Evolutionary conservation across 345 rosid species (phyloP).

Genomic region (Gossypium australe): DNA sequence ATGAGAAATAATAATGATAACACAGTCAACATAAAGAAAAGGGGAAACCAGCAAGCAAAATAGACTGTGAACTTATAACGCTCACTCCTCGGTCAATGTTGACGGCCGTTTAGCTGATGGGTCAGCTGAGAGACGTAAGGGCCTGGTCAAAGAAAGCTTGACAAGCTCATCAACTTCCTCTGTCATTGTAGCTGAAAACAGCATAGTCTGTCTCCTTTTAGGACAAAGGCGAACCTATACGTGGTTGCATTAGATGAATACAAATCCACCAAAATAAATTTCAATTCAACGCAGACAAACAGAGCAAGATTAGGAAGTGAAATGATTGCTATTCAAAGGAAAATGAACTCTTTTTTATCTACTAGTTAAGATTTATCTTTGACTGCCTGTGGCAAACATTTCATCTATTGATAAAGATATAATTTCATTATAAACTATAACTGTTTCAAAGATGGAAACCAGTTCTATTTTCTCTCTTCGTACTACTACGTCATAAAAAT

Average conservation of each 20-base stretch:
- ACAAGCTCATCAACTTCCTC: slow-evolving; percentile 90
- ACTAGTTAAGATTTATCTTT: neutral
- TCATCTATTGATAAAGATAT: neutral
- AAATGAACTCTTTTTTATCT: neutral
- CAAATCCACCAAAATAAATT: neutral
- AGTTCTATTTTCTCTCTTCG: neutral
- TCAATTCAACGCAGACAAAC: slow-evolving; percentile 6
- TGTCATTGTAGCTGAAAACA: slow-evolving; percentile 98
- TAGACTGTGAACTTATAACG: slow-evolving; percentile 1
- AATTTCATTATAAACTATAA: too few relatives aligned
- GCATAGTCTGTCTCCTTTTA: slow-evolving; percentile 91
- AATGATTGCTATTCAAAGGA: neutral
- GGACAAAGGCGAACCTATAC: slow-evolving; percentile 83
- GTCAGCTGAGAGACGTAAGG: slow-evolving; percentile 97
- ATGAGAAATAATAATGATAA: slow-evolving; percentile 2
- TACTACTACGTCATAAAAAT: neutral
- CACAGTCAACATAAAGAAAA: slow-evolving; percentile 3
- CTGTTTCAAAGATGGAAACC: neutral
- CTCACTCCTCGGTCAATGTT: slow-evolving; percentile 84
- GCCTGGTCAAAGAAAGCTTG: slow-evolving; percentile 81
- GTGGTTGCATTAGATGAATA: slow-evolving; percentile 4
- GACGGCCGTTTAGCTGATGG: slow-evolving; percentile 89
- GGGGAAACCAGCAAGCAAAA: slow-evolving; percentile 8
- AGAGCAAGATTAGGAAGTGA: neutral
- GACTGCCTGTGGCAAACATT: neutral